phyloP scores from a whole-genome alignment of 2,329 filamentous ascomycete genomes.

The Sphaerulina populicola region DNA sequence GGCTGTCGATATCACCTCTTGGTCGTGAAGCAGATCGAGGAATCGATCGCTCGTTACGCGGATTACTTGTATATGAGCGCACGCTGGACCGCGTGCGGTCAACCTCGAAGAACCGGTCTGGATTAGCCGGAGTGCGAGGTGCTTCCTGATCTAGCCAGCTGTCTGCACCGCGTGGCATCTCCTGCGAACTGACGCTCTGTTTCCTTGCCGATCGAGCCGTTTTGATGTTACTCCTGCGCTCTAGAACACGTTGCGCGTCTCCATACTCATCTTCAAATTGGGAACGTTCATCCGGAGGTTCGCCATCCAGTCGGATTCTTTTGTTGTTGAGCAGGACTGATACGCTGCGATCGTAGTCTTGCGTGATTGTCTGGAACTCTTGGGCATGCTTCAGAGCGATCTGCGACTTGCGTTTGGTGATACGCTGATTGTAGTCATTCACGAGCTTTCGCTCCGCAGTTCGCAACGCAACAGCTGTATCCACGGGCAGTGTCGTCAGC shows the following conservation, averaged over 20 bases:
- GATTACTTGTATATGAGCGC: slow-evolving; percentile 19
- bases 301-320: slow-evolving; percentile 26
- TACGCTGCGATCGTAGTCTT: slow-evolving; percentile 31
- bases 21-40: slow-evolving; percentile 21
- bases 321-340: slow-evolving; percentile 26
- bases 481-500: slow-evolving; percentile 21
- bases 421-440: slow-evolving; percentile 28
- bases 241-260: slow-evolving; percentile 23
- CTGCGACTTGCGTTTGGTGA: slow-evolving; percentile 32
- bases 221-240: slow-evolving; percentile 18
- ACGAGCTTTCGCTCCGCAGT: slow-evolving; percentile 30
- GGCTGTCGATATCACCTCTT: slow-evolving; percentile 15
- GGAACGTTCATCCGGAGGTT: slow-evolving; percentile 29
- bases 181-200: slow-evolving; percentile 3
- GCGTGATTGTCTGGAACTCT: slow-evolving; percentile 29
- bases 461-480: slow-evolving; percentile 24
- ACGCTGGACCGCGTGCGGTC: neutral
- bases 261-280: slow-evolving; percentile 30
- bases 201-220: slow-evolving; percentile 11
- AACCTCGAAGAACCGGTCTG: neutral
- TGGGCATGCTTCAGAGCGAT: slow-evolving; percentile 32
- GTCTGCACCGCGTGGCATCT: neutral
- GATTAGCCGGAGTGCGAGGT: neutral
- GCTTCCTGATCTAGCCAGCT: neutral
- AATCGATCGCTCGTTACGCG: slow-evolving; percentile 23